phyloP scores from a whole-genome alignment of 305 asterid genomes.

The Fraxinus albicans region DNA sequence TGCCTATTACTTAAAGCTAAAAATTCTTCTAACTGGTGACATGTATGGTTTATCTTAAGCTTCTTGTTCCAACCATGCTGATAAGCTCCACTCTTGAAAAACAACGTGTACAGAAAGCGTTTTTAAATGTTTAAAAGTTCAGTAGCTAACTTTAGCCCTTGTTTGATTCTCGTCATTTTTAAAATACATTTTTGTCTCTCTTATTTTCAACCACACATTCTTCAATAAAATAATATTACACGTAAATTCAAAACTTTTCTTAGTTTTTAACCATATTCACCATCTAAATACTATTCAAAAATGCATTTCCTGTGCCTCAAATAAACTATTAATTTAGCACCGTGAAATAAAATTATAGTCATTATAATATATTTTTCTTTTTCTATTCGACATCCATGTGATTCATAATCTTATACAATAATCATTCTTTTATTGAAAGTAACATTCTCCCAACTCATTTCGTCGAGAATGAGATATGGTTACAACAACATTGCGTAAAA shows the following conservation, averaged over 20 bases:
- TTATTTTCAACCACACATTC: no score
- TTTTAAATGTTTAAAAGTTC: background rate
- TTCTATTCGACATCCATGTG: no score
- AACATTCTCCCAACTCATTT: background rate
- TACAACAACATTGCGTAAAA: background rate
- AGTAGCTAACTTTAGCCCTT: background rate
- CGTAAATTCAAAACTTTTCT: no score
- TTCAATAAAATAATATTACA: no score
- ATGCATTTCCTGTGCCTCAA: no score
- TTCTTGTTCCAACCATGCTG: background rate
- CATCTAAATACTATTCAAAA: no score
- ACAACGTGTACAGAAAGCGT: background rate
- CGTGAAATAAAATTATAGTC: background rate
- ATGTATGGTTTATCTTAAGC: conserved; percentile 9
- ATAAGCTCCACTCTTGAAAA: background rate
- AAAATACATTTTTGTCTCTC: no score
- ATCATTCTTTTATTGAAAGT: background rate
- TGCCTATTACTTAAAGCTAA: conserved; percentile 6
- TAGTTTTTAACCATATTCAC: no score
- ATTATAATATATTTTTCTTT: no score
- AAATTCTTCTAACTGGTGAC: background rate
- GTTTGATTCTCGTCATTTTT: no score
- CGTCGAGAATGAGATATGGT: background rate
- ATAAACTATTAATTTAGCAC: background rate
- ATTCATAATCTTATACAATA: no score